These are phyloP conservation scores for Helianthus tuberosus DNA, from an alignment of 129 eudicot species.

Conservation along the genomic window DNA sequence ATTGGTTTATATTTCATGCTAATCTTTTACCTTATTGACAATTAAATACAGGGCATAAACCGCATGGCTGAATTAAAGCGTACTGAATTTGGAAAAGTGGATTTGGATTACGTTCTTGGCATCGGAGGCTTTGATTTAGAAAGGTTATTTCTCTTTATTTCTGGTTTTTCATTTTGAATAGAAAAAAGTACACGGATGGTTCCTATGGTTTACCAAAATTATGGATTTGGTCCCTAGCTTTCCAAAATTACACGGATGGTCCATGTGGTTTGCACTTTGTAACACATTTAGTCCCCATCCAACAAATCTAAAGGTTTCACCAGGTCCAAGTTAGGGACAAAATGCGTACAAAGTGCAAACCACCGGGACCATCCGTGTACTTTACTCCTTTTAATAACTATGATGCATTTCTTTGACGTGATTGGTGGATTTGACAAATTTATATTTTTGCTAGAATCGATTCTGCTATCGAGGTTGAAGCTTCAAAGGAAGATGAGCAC, in stretches of 20 bases:
- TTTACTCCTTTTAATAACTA: not conserved
- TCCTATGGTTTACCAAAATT: too few relatives aligned
- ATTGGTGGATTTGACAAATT: constrained; percentile 16
- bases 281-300: too few relatives aligned
- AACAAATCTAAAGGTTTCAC: too few relatives aligned
- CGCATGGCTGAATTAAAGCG: constrained; percentile 80
- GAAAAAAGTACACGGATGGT: too few relatives aligned
- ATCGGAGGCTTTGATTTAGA: constrained; percentile 98
- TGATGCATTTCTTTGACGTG: constrained; percentile 15
- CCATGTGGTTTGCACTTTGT: too few relatives aligned
- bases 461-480: constrained; percentile 76
- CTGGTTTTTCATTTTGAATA: not conserved
- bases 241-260: too few relatives aligned
- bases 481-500: constrained; percentile 70
- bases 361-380: too few relatives aligned
- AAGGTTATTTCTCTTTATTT: constrained; percentile 52
- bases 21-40: constrained; percentile 6
- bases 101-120: constrained; percentile 95
- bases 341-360: too few relatives aligned
- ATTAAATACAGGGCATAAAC: constrained; percentile 66
- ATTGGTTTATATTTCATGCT: not conserved
- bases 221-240: too few relatives aligned
- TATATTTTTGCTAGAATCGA: constrained; percentile 63
- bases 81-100: constrained; percentile 88
- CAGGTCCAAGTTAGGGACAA: too few relatives aligned